These are phyloP conservation scores for Daldinia concentrica DNA, from an alignment of 495 filamentous ascomycete species.

Conservation along the genomic window DNA sequence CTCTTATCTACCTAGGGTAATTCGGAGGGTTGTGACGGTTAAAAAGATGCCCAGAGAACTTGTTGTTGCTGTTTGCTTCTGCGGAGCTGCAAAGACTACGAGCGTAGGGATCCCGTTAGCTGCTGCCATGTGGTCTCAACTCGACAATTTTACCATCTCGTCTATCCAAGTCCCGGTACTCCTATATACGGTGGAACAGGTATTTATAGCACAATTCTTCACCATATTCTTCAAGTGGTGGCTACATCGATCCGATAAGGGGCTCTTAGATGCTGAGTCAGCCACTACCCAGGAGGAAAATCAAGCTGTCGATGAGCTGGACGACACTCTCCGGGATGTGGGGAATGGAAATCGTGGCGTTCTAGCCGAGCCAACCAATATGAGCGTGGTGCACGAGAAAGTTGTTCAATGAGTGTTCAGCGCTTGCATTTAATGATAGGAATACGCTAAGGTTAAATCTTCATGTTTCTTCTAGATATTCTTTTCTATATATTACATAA, in stretches of 20 bases:
- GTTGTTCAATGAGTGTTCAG: neutral
- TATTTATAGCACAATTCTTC: slow-evolving; percentile 64
- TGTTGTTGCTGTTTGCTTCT: slow-evolving; percentile 65
- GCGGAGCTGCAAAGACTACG: slow-evolving; percentile 66
- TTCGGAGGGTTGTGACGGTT: slow-evolving; percentile 43
- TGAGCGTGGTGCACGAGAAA: slow-evolving; percentile 15
- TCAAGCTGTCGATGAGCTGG: neutral
- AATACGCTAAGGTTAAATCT: too few species aligned
- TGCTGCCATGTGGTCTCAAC: slow-evolving; percentile 63
- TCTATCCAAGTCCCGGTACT: slow-evolving; percentile 64
- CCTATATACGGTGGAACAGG: slow-evolving; percentile 66
- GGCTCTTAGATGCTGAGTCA: slow-evolving; percentile 28
- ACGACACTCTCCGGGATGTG: neutral
- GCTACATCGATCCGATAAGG: slow-evolving; percentile 49
- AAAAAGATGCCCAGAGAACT: slow-evolving; percentile 57
- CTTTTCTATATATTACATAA: neutral
- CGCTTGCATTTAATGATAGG: too few species aligned
- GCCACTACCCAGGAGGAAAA: slow-evolving; percentile 27
- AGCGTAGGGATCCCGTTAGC: slow-evolving; percentile 62
- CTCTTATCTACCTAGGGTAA: slow-evolving; percentile 25
- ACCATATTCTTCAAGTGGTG: slow-evolving; percentile 63
- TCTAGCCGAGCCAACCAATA: neutral
- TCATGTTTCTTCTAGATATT: too few species aligned
- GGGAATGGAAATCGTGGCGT: neutral
- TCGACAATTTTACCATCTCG: slow-evolving; percentile 60